Evolutionary conservation across 176 grass and related monocot species (phyloP), one percentile per base, ranked within the genome.

Genomic region (Typha latifolia): DNA sequence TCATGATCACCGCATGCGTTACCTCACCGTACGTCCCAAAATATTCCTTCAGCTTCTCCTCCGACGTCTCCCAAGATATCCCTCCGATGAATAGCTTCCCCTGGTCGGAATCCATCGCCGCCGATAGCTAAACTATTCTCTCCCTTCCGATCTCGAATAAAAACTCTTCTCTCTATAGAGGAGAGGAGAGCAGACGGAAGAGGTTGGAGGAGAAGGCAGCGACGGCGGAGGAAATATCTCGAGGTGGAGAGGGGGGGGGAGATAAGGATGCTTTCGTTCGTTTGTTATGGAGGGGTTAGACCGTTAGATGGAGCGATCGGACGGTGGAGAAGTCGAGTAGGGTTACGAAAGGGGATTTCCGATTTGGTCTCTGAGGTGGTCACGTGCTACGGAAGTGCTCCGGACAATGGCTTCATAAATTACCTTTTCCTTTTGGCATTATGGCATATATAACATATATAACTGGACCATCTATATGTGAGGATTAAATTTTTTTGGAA

Each of bases 41-140:
- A 86, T 99, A 85, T 16, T 99, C 95, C 63, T 69, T 86, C 14
- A 99, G 74, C 84, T 87, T 99, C 3, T 99, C 95, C 79, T 99
- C 95, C 59, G 95, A 81, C 22, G 95, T 99, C 49, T 99, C 95
- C 95, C 95, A 99, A 15, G 95, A 99, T 75, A 99, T 94, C 75
- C 95, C 95, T 69, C 95, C 95, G 81, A 99, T 86, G 76, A 99
- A 99, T 27, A 99, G 77, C 81, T 99, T 99, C 26, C 95, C 95
- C 78, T 93, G 81, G 81, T 99, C 95, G 69, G 86, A 99, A 74
- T 99, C 95, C 95, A 99, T 99, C 47, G 12, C 8, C 5, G 37
- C 37, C 0, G 27, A 29, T 29, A 19, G 49, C 16, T 47, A 32
- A 13, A 1, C 51, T n/a, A 16, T 29, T n/a, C 12, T 16, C 51